Conservation (phyloP, 2,329 filamentous ascomycete species). For the Talaromyces funiculosus region DNA sequence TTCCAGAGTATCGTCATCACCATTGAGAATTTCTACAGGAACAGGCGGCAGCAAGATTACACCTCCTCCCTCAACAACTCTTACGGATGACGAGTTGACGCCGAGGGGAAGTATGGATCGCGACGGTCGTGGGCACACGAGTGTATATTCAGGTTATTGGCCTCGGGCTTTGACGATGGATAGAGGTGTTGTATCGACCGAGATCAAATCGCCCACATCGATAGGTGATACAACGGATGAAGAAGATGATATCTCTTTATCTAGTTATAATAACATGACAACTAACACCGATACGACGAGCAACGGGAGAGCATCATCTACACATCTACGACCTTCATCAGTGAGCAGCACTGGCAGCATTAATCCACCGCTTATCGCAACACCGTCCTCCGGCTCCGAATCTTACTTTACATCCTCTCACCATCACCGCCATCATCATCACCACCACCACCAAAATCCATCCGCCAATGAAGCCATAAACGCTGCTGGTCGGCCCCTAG, state of each 20-base stretch:
- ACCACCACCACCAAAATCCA: neutral
- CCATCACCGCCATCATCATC: neutral
- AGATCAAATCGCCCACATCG: constrained; percentile 39
- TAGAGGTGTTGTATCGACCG: constrained; percentile 12
- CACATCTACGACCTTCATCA: constrained; percentile 18
- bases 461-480: constrained; percentile 24
- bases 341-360: constrained; percentile 15
- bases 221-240: constrained; percentile 72
- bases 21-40: neutral
- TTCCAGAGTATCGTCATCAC: neutral
- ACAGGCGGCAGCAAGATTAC: neutral
- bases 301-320: constrained; percentile 5
- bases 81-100: constrained; percentile 5
- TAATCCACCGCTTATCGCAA: constrained; percentile 24
- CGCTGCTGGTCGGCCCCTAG: neutral
- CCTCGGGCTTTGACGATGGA: constrained; percentile 5
- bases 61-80: neutral
- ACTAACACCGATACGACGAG: constrained; percentile 21
- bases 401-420: constrained; percentile 53
- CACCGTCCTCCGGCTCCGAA: constrained; percentile 55
- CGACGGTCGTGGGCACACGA: constrained; percentile 17
- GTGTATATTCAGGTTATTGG: constrained; percentile 8
- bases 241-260: constrained; percentile 67
- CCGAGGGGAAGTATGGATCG: constrained; percentile 11
- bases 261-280: constrained; percentile 34